Evolutionary conservation across 176 grass and related monocot genomes (phyloP), one percentile per base, ranked within the genome.

Genomic region (Tillandsia leiboldiana): DNA sequence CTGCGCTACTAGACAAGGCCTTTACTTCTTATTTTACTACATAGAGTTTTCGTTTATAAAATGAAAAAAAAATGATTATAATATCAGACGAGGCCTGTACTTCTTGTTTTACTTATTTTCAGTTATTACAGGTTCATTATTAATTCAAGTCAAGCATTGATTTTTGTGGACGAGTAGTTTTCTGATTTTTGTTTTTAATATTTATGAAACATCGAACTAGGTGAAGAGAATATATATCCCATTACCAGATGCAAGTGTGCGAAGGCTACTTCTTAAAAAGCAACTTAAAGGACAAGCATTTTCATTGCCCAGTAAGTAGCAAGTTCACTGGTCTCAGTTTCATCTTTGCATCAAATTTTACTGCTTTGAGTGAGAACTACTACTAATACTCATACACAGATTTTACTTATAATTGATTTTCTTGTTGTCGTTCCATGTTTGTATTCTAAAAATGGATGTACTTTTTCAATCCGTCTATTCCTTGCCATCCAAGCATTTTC

Each of bases 201-300:
- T 50, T 0, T 71, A 65, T 81, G 64, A 8, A 72, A 78, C 27
- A 12, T 59, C 66, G 11, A 70, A 84, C 72, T 63, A 97, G 93
- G 93, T 97, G 51, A 97, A 97, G 61, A 92, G 93, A 76, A 90
- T 97, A 87, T 97, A 97, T 81, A 79, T 97, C 54, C 89, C 93
- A 65, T 67, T 97, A 62, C 94, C 94, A 29, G 86, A 97, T 79
- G 73, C 63, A 77, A 86, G 69, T 75, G 79, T 97, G 18, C 77
- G 94, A 61, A 97, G 48, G 65, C 75, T 90, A 27, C 86, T 97
- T 74, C 81, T 97, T 28, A 90, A 90, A 85, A 97, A 83, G 75
- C 86, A 90, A 83, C 89, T 97, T n/a, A 92, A 80, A 86, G 94
- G 89, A 24, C 89, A 87, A 83, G 78, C 86, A 56, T 90, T 85